Conservation (phyloP, 768 basidiomycete species). For the Leucocoprinus sp. region DNA sequence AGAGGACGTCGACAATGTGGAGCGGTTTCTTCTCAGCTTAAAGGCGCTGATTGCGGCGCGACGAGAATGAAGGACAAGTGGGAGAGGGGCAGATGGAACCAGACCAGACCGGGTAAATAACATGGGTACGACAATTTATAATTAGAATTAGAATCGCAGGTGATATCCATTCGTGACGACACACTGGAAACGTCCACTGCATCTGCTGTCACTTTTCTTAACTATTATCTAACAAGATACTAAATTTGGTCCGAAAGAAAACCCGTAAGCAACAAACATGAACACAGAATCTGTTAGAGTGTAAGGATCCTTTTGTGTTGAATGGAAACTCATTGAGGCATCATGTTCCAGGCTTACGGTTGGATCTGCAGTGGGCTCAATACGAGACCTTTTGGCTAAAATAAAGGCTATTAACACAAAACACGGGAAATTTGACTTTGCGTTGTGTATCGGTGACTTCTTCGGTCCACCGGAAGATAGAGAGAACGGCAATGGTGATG, state of each 20-base stretch:
- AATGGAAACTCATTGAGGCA: not conserved
- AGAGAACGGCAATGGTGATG: constrained; percentile 25
- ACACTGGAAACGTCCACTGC: constrained; percentile 15
- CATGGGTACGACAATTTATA: not conserved
- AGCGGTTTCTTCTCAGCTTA: not conserved
- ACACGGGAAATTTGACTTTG: constrained; percentile 87
- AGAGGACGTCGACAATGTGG: constrained; percentile 11
- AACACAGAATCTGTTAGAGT: constrained; percentile 13
- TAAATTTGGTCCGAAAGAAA: too few species aligned
- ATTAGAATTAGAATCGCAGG: too few species aligned
- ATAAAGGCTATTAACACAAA: constrained; percentile 80
- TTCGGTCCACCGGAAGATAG: constrained; percentile 44
- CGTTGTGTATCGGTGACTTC: constrained; percentile 80
- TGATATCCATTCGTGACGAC: too few species aligned
- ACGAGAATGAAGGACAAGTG: not conserved
- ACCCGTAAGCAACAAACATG: not conserved
- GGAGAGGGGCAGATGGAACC: not conserved
- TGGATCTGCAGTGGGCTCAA: constrained; percentile 70
- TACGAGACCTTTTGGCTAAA: constrained; percentile 71
- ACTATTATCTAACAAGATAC: too few species aligned
- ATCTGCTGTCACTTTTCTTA: too few species aligned
- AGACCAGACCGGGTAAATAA: not conserved
- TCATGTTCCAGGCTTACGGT: constrained; percentile 49
- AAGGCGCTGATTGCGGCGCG: not conserved
- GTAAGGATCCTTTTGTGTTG: constrained; percentile 6